Evolutionary conservation across 2,329 filamentous ascomycete species (phyloP), one percentile per base, ranked within the genome.

Genomic region (Macrophomina tecta): DNA sequence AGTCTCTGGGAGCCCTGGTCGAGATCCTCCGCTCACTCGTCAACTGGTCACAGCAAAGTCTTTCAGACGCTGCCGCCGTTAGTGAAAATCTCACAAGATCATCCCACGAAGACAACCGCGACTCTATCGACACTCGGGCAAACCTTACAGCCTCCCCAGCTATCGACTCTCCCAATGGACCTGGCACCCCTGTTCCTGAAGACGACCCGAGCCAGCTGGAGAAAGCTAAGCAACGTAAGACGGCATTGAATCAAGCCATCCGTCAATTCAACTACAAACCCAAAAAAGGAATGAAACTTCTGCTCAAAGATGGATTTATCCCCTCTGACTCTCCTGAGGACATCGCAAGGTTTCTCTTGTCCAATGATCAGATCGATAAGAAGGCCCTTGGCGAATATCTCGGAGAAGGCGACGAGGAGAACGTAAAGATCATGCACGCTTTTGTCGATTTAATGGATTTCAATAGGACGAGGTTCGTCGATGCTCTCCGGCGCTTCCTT

Each of bases 401-500:
- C 6, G 95, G 95, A 49, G 95, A 99, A 78, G 95, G 93, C 40
- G 94, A 99, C 11, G 85, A 93, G 1, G 90, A 94, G 74, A 96
- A 98, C 74, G 94, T 99, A 73, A 93, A 94, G 69, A 97, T 93
- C 72, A 99, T 99, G 95, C 95, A 99, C 78, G 92, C 93, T 4
- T 99, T 99, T 78, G 94, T 99, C 12, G 94, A 99, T 73, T 82
- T 85, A 23, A 97, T 99, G 93, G 92, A 98, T 55, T 99, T 99
- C 72, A 86, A 88, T 9, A 94, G 94, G 78, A 92, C 90, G 65
- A 90, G 94, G 2, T 99, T 99, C 73, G 94, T 97, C 6, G 94
- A 97, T 78, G 91, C 95, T 14, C 82, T 99, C 32, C 89, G 95
- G 45, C 90, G 93, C 67, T 99, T 99, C 74, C 82, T 99, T 12